Evolutionary conservation across 257 asterid species (phyloP).

Genomic region (Solanum lignicaule): DNA sequence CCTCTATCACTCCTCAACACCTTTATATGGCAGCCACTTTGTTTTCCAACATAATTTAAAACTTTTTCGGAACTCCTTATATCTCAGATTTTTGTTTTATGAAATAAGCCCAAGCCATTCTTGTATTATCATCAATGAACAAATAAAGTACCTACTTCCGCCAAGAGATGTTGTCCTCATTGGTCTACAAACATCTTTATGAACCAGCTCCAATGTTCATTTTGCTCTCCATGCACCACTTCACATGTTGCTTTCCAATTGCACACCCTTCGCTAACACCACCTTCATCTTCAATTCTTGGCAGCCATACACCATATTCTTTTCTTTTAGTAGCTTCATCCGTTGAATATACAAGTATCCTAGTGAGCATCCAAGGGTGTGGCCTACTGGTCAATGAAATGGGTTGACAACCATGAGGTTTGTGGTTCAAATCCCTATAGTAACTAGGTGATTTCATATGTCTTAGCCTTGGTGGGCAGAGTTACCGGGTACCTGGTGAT

Average conservation of each 20-base stretch:
- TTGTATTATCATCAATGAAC: neutral
- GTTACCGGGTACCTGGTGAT: neutral
- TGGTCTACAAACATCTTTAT: neutral
- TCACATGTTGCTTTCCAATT: neutral
- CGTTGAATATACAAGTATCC: neutral
- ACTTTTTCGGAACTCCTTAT: neutral
- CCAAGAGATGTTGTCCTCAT: neutral
- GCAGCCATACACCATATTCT: neutral
- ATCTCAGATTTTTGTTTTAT: neutral
- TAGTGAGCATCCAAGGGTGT: neutral
- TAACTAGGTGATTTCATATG: neutral
- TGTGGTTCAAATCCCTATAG: neutral
- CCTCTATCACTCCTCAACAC: neutral
- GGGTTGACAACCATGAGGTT: neutral
- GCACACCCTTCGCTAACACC: neutral
- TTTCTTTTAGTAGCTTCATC: neutral
- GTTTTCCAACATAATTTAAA: neutral
- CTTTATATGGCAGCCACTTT: neutral
- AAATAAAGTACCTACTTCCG: neutral
- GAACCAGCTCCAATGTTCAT: neutral
- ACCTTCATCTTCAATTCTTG: neutral
- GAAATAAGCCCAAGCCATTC: neutral
- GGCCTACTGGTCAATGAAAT: neutral
- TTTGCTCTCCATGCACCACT: neutral
- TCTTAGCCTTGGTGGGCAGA: neutral